Percentiles rank a stretch among this genome's conserved stretches.
These are phyloP conservation scores for Penicillium coffeae DNA, from an alignment of 495 filamentous ascomycete genomes.

Conservation along the genomic window DNA sequence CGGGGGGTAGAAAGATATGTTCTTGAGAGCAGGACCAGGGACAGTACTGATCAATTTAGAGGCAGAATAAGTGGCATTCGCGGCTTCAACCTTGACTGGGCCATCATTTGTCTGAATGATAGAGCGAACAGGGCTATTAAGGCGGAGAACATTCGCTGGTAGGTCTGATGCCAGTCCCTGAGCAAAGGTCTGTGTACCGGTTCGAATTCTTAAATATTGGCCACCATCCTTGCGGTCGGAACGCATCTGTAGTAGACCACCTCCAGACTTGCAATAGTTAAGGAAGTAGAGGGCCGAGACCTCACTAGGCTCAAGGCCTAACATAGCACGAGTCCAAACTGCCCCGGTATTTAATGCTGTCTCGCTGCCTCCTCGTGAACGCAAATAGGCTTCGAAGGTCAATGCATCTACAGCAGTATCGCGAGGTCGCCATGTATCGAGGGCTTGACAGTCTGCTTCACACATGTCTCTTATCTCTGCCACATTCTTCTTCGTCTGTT, in stretches of 20 bases:
- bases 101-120: conserved; percentile 10
- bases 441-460: no score
- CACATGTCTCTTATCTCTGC: no score
- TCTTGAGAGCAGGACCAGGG: conserved; percentile 29
- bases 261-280: conserved; percentile 39
- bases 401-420: no score
- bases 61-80: conserved; percentile 4
- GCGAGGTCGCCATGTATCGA: no score
- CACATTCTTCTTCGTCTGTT: no score
- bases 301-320: conserved; percentile 37
- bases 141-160: neutral
- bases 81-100: neutral
- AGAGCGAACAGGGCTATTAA: conserved; percentile 9
- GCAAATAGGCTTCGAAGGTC: no score
- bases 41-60: conserved; percentile 39
- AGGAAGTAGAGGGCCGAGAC: conserved; percentile 44
- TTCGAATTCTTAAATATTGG: conserved; percentile 35
- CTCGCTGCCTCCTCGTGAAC: no score
- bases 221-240: conserved; percentile 43
- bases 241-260: conserved; percentile 37
- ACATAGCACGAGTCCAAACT: no score
- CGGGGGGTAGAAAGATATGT: conserved; percentile 31
- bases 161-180: conserved; percentile 19
- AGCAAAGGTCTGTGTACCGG: conserved; percentile 25
- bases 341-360: no score